Conservation (phyloP, 805 yeast species). For the Sugiyamaella boreocaroliniensis region DNA sequence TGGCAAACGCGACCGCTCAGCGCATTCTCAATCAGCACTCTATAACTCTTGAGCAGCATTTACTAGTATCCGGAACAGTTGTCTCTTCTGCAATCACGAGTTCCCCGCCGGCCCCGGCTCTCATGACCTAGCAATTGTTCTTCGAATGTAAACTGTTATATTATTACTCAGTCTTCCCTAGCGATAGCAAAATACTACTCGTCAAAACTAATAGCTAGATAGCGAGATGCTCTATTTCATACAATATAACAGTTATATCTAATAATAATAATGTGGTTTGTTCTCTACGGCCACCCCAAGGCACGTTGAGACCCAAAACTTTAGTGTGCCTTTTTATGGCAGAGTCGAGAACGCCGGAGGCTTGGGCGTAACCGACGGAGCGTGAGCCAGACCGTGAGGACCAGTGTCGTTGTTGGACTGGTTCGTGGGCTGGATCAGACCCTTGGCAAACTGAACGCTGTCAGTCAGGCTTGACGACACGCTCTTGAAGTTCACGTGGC, state of each 20-base stretch:
- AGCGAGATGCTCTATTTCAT: background rate
- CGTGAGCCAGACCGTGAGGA: slow-evolving; percentile 20
- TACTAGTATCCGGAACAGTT: background rate
- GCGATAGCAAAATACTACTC: too few relatives aligned
- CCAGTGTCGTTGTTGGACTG: slow-evolving; percentile 74
- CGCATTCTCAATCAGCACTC: slow-evolving; percentile 1
- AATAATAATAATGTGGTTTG: background rate
- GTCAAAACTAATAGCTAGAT: background rate
- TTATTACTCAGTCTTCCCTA: too few relatives aligned
- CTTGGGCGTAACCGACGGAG: slow-evolving; percentile 47
- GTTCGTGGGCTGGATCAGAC: slow-evolving; percentile 87
- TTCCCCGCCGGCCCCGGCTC: background rate
- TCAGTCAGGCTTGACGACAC: slow-evolving; percentile 29
- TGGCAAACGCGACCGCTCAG: slow-evolving; percentile 3
- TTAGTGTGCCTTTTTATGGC: slow-evolving; percentile 12
- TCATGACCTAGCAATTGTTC: too few relatives aligned
- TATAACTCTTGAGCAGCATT: background rate
- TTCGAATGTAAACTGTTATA: too few relatives aligned
- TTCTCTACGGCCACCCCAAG: background rate
- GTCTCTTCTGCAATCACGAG: background rate
- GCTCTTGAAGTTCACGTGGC: slow-evolving; percentile 40
- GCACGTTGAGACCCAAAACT: background rate
- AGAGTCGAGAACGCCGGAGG: slow-evolving; percentile 24
- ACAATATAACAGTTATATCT: background rate
- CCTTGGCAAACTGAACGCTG: slow-evolving; percentile 34